These are phyloP conservation scores for Phaeomoniella chlamydospora DNA, from an alignment of 2,329 filamentous ascomycete species.

Conservation along the genomic window DNA sequence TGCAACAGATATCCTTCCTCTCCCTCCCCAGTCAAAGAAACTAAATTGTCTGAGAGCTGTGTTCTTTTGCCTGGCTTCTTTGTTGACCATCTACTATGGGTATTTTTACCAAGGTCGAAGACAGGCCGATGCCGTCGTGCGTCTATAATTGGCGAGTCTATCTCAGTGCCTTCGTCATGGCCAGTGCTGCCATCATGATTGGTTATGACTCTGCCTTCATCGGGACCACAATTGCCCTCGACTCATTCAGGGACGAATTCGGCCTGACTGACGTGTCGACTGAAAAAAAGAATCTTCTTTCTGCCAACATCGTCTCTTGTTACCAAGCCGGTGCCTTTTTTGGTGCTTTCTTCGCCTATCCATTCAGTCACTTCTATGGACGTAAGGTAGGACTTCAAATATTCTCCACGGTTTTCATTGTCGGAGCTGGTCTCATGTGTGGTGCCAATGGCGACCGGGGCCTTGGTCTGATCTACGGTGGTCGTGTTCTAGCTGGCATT, in stretches of 20 bases:
- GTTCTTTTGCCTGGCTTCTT: constrained; percentile 7
- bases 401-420: constrained; percentile 48
- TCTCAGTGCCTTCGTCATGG: constrained; percentile 37
- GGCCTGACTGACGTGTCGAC: constrained; percentile 37
- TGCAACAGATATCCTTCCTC: too few species aligned
- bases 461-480: constrained; percentile 45
- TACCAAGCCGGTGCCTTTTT: constrained; percentile 80
- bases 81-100: constrained; percentile 21
- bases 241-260: constrained; percentile 58
- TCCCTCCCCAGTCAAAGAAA: background rate
- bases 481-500: constrained; percentile 42
- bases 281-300: constrained; percentile 41
- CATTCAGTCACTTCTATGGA: constrained; percentile 51
- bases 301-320: constrained; percentile 64
- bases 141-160: constrained; percentile 49
- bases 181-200: constrained; percentile 44
- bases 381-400: constrained; percentile 49
- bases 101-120: constrained; percentile 24
- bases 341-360: constrained; percentile 56
- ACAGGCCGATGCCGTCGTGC: constrained; percentile 38
- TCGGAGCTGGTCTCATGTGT: constrained; percentile 61
- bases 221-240: constrained; percentile 57
- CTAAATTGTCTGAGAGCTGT: background rate
- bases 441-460: constrained; percentile 47
- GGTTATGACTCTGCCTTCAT: constrained; percentile 63